phyloP scores from a whole-genome alignment of 176 grass and related monocot species.

The Thalia dealbata region DNA sequence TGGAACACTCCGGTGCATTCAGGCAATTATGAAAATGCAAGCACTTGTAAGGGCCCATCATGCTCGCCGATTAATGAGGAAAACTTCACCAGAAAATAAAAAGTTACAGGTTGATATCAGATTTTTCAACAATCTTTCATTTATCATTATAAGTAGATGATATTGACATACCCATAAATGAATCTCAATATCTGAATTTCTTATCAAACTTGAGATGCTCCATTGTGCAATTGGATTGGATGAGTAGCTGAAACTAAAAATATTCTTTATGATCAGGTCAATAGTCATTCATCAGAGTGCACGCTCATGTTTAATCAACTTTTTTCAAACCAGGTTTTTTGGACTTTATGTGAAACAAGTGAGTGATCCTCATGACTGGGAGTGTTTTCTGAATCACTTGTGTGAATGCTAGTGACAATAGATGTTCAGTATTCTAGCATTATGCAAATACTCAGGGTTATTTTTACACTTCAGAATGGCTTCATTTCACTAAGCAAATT shows the following conservation, averaged over 20 bases:
- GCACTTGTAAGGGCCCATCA: slow-evolving; percentile 46
- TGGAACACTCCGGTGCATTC: slow-evolving; percentile 66
- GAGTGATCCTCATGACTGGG: background rate
- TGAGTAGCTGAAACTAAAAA: background rate
- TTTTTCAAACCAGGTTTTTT: background rate
- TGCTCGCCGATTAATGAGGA: slow-evolving; percentile 24
- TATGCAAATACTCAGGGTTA: background rate
- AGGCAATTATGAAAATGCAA: slow-evolving; percentile 87
- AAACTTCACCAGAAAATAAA: background rate
- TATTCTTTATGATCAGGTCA: background rate
- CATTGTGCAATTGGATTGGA: background rate
- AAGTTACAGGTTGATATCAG: slow-evolving; percentile 18
- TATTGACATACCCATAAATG: background rate
- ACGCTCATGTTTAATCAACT: background rate
- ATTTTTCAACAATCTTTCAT: background rate
- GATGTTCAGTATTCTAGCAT: background rate
- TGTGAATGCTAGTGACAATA: background rate
- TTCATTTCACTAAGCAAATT: background rate
- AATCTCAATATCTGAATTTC: background rate
- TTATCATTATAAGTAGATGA: background rate
- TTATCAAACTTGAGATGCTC: background rate
- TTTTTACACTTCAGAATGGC: background rate
- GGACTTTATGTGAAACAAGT: background rate
- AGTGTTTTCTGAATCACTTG: background rate
- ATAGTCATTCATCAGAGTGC: background rate